phyloP scores from a whole-genome alignment of 1,284 basidiomycete genomes.

The Blastosporella zonata region DNA sequence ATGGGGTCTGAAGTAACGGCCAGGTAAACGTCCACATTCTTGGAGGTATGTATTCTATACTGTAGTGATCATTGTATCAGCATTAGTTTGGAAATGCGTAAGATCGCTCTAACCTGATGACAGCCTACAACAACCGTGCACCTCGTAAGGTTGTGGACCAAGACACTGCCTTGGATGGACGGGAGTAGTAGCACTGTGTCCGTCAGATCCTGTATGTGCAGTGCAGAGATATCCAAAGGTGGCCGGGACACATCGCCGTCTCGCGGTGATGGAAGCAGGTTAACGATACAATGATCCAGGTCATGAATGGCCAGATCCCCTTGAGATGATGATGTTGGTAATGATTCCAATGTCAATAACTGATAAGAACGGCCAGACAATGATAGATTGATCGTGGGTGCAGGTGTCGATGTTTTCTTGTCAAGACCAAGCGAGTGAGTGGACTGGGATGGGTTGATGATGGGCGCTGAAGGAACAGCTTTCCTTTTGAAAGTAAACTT shows the following conservation, averaged over 20 bases:
- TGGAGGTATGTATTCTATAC: not conserved
- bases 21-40: constrained; percentile 27
- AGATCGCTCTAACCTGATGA: constrained; percentile 62
- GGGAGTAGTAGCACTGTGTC: constrained; percentile 65
- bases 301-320: constrained; percentile 59
- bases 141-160: constrained; percentile 58
- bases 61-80: constrained; percentile 5
- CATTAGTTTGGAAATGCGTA: not conserved
- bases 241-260: not conserved
- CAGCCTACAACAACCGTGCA: constrained; percentile 68
- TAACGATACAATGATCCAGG: constrained; percentile 63
- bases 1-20: constrained; percentile 60
- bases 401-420: not conserved
- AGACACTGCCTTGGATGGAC: constrained; percentile 60
- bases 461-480: constrained; percentile 15
- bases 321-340: constrained; percentile 26
- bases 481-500: constrained; percentile 76
- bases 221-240: constrained; percentile 41
- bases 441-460: not conserved
- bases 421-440: constrained; percentile 11
- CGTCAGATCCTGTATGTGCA: constrained; percentile 59
- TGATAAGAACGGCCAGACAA: constrained; percentile 38
- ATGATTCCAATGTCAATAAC: constrained; percentile 38
- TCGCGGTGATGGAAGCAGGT: constrained; percentile 41
- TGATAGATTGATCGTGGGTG: constrained; percentile 30